These are phyloP conservation scores for Parmelia sp. DNA, from an alignment of 495 filamentous ascomycete species.

Conservation along the genomic window DNA sequence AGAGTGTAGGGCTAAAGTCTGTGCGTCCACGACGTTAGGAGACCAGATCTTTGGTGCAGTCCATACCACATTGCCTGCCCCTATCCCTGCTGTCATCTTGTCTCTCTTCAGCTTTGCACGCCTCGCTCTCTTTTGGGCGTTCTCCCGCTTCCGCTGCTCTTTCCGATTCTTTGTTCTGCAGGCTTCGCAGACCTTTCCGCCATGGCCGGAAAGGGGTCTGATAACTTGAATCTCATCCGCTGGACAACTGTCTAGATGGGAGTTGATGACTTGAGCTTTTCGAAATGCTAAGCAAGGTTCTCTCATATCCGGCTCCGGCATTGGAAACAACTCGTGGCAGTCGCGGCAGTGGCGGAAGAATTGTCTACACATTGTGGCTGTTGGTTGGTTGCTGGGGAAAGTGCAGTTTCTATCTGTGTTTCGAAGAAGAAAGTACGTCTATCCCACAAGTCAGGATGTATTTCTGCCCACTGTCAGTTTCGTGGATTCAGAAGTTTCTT, in stretches of 20 bases:
- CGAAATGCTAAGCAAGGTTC: not conserved
- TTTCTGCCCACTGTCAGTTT: not conserved
- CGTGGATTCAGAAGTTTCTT: not conserved
- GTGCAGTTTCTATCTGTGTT: not conserved
- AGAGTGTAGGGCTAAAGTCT: not conserved
- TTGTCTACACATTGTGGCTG: not conserved
- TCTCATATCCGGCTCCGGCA: not conserved
- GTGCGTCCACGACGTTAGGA: not conserved
- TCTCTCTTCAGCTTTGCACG: not conserved
- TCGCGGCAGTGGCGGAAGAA: not conserved
- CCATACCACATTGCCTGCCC: slow-evolving; percentile 1
- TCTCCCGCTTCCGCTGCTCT: not conserved
- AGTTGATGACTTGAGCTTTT: not conserved
- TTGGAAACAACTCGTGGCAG: not conserved
- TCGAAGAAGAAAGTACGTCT: not conserved
- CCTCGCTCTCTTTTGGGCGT: not conserved
- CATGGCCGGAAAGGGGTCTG: not conserved
- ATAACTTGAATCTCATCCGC: not conserved
- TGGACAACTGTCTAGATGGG: not conserved
- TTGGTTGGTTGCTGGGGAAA: not conserved
- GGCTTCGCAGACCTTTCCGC: not conserved
- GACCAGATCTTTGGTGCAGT: not conserved
- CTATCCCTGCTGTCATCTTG: slow-evolving; percentile 2
- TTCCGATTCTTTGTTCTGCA: not conserved
- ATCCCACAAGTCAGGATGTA: not conserved